Base-by-base conservation (phyloP, 768 basidiomycete genomes). In the Collybiopsis confluens region DNA sequence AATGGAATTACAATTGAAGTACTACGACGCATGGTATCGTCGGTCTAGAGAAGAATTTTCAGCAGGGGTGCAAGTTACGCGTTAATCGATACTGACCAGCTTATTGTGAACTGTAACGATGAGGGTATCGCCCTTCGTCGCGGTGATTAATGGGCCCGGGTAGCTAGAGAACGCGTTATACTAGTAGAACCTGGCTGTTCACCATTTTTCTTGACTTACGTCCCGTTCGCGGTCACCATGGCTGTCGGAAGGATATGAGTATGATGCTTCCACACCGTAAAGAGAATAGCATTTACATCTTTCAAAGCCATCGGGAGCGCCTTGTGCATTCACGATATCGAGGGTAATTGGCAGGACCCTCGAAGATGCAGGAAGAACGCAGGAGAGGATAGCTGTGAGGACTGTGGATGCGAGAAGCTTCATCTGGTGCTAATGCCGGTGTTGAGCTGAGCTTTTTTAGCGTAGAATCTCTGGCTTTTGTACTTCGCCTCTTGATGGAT, bases 261-360 rank as follows among this genome's bases (percentile, higher is more conserved):
- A 45, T 16, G 16, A 16, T 45, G 13, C 13, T 13, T 33, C 30
- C 6, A 33, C 13, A n/a, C 30, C 13, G 30, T 27, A 30, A 30
- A 13, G 28, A 45, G 1, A 11, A 24, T 11, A 45, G 24, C 1
- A 49, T 65, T 56, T 66, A 59, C 66, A 66, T 49, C 66, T 61
- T 10, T 33, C 36, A 54, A 69, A 74, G 28, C 76, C 77, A 61
- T 79, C 76, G 2, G 77, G 78, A 8, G 73, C 64, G 41, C 79
- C 66, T 13, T 67, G 54, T 43, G 65, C 65, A 62, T 77, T 78
- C 26, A 59, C 58, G 44, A 77, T 63, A 55, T 71, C 63, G 20
- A 76, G 71, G 16, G 64, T 65, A 37, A 66, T 56, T 77, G 77
- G 18, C 13, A 38, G 18, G 11, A 33, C 26, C 15, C 33, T 33